Conservation (phyloP, 768 basidiomycete species). For the Epithele typhae region DNA sequence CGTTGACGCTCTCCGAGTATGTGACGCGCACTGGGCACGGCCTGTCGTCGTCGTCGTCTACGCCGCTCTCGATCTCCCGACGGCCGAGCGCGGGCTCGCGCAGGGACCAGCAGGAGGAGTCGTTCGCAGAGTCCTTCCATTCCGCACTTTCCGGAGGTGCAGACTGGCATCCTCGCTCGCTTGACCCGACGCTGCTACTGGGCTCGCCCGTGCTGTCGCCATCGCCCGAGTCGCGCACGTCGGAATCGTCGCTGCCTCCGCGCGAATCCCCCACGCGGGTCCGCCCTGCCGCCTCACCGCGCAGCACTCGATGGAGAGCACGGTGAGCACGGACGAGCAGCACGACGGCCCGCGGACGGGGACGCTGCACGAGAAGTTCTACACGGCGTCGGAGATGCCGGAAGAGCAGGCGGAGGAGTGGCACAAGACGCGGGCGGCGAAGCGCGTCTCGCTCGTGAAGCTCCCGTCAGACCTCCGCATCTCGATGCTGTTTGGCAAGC, state of each 20-base stretch:
- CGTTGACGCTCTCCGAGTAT: slow-evolving; percentile 19
- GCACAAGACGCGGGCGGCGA: slow-evolving; percentile 80
- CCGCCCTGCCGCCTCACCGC: slow-evolving; percentile 9
- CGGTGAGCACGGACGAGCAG: slow-evolving; percentile 12
- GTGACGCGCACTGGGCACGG: slow-evolving; percentile 19
- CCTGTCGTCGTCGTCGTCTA: not conserved
- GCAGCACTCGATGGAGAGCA: slow-evolving; percentile 19
- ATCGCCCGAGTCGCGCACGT: slow-evolving; percentile 2
- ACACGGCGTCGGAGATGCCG: slow-evolving; percentile 40
- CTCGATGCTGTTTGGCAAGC: slow-evolving; percentile 24
- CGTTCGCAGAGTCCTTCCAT: slow-evolving; percentile 57
- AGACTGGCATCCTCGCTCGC: slow-evolving; percentile 4
- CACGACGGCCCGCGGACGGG: slow-evolving; percentile 9
- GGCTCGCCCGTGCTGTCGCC: slow-evolving; percentile 6
- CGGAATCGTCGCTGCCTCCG: slow-evolving; percentile 9
- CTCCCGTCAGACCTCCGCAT: slow-evolving; percentile 54
- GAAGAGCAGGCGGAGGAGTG: slow-evolving; percentile 84
- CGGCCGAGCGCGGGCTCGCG: slow-evolving; percentile 5
- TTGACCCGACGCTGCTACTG: slow-evolving; percentile 5
- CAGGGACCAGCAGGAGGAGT: slow-evolving; percentile 41
- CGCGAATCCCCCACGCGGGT: slow-evolving; percentile 9
- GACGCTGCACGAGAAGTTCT: slow-evolving; percentile 39
- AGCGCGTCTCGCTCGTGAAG: slow-evolving; percentile 78
- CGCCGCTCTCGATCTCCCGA: slow-evolving; percentile 15
- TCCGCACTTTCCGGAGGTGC: slow-evolving; percentile 48